A percentile compares a stretch with the other conserved stretches of the same genome.
Conservation (phyloP, 2,329 filamentous ascomycete species). For the Sodiomyces alkalinus region DNA sequence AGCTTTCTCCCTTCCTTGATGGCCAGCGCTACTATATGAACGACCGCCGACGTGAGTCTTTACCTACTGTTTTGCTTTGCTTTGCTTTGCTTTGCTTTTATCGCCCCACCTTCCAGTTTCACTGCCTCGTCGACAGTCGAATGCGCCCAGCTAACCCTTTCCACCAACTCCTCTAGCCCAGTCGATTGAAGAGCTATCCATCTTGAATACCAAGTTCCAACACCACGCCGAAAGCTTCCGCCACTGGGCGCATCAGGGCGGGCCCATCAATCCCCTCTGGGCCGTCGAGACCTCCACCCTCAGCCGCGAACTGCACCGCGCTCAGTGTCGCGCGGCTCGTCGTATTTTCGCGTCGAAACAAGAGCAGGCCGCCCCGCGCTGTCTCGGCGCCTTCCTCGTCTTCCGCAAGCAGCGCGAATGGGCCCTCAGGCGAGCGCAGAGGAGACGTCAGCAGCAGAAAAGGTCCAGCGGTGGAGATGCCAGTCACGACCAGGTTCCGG, state of each 20-base stretch:
- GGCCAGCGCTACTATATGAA: slow-evolving; percentile 42
- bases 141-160: not conserved
- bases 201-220: slow-evolving; percentile 28
- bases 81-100: too few relatives aligned
- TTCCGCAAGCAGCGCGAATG: slow-evolving; percentile 30
- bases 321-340: slow-evolving; percentile 40
- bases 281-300: slow-evolving; percentile 34
- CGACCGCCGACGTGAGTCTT: slow-evolving; percentile 34
- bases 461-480: not conserved
- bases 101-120: slow-evolving; percentile 1
- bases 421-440: slow-evolving; percentile 6
- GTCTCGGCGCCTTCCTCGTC: slow-evolving; percentile 41
- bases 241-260: slow-evolving; percentile 38
- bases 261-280: slow-evolving; percentile 41
- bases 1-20: slow-evolving; percentile 37
- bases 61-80: not conserved
- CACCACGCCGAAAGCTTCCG: slow-evolving; percentile 33
- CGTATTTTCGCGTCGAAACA: slow-evolving; percentile 39
- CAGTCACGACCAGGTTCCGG: too few relatives aligned
- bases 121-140: not conserved
- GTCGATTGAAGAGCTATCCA: slow-evolving; percentile 33
- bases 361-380: slow-evolving; percentile 27
- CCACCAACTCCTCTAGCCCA: slow-evolving; percentile 23
- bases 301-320: slow-evolving; percentile 35
- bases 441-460: not conserved